phyloP scores from a whole-genome alignment of 2,329 filamentous ascomycete genomes.

The Colletotrichum trifolii region DNA sequence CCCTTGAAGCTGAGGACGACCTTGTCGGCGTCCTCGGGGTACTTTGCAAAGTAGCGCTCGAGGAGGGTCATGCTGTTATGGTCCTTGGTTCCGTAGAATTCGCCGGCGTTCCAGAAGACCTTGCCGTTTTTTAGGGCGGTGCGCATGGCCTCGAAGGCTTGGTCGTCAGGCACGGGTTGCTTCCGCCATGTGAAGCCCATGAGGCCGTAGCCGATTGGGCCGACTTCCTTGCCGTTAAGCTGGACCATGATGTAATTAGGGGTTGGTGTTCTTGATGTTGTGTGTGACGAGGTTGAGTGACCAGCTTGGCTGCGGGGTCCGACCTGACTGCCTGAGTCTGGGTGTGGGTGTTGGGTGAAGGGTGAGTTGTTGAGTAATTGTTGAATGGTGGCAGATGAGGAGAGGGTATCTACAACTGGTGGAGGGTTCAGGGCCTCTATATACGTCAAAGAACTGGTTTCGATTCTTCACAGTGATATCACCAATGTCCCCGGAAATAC shows the following conservation, averaged over 20 bases:
- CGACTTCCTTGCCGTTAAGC: slow-evolving; percentile 57
- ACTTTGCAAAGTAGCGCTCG: slow-evolving; percentile 69
- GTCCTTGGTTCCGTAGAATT: slow-evolving; percentile 71
- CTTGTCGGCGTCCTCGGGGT: slow-evolving; percentile 72
- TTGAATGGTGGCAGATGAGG: neutral
- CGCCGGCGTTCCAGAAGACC: slow-evolving; percentile 71
- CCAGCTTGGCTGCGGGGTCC: slow-evolving; percentile 8
- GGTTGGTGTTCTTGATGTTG: neutral
- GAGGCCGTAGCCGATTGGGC: slow-evolving; percentile 63
- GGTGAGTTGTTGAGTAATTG: neutral
- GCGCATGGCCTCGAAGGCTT: slow-evolving; percentile 66
- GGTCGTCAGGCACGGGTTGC: slow-evolving; percentile 53
- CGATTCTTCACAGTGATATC: slow-evolving; percentile 4
- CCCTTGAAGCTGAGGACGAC: slow-evolving; percentile 74
- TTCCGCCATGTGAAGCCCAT: slow-evolving; percentile 62
- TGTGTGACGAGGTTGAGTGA: neutral
- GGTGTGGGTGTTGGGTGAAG: too few relatives aligned
- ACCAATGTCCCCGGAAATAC: neutral
- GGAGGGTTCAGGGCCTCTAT: slow-evolving; percentile 4
- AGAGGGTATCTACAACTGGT: neutral
- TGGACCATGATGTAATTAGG: slow-evolving; percentile 42
- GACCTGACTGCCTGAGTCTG: too few relatives aligned
- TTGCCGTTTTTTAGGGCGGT: slow-evolving; percentile 58
- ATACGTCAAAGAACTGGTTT: slow-evolving; percentile 1
- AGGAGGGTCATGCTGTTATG: slow-evolving; percentile 70